phyloP scores from a whole-genome alignment of 1,284 basidiomycete species.

The Heterobasidion occidentale region DNA sequence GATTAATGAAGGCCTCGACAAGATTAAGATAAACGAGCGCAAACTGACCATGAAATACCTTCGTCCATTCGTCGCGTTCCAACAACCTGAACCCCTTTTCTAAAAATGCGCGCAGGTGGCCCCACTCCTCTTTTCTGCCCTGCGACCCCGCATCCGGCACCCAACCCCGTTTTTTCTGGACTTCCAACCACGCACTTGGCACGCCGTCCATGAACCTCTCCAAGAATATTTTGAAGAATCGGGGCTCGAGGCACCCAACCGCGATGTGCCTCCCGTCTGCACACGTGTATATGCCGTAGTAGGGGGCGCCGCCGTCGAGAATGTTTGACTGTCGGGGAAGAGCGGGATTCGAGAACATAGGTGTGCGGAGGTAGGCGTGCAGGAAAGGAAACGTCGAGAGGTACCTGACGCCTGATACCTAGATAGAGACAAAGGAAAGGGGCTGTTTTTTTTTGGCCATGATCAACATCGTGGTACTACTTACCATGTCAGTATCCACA shows the following conservation, averaged over 20 bases:
- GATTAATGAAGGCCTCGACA: neutral
- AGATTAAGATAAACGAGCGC: neutral
- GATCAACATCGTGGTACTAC: constrained; percentile 1
- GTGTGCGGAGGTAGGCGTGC: constrained; percentile 29
- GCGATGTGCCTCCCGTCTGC: constrained; percentile 71
- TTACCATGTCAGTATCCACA: constrained; percentile 73
- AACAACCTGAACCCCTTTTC: constrained; percentile 53
- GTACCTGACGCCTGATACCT: constrained; percentile 79
- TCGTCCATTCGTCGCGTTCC: constrained; percentile 63
- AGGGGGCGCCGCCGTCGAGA: constrained; percentile 76
- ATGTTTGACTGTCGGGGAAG: constrained; percentile 32
- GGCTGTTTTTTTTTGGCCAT: neutral
- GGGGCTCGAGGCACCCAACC: constrained; percentile 67
- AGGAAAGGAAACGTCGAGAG: constrained; percentile 66
- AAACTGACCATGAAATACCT: constrained; percentile 46
- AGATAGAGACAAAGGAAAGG: neutral
- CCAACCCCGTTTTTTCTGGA: constrained; percentile 34
- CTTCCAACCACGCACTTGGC: constrained; percentile 22
- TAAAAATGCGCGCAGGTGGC: constrained; percentile 48
- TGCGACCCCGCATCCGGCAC: constrained; percentile 46
- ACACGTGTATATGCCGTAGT: constrained; percentile 71
- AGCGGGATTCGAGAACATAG: constrained; percentile 22
- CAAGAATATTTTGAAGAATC: constrained; percentile 61
- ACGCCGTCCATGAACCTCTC: constrained; percentile 47
- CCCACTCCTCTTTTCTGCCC: constrained; percentile 50